Evolutionary conservation across 1,139 yeast genomes (phyloP), one percentile per base, ranked within the genome.

Genomic region (Kodamaea alishanica): DNA sequence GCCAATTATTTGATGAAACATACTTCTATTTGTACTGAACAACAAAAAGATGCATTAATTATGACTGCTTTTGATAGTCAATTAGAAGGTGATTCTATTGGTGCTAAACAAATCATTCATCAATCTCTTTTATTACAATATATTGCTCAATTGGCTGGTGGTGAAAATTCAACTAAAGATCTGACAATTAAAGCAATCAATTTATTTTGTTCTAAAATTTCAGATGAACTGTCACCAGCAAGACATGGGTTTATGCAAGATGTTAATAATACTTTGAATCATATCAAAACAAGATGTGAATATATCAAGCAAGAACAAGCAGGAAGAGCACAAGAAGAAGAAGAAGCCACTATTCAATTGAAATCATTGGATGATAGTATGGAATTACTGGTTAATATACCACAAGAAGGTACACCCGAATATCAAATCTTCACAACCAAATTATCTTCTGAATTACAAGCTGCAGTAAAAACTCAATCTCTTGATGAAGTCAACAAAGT

Each of bases 1-100:
- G 73, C 81, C 43, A 63, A 63, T 37, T 82, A 67, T 57, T 65
- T 85, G 50, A 62, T 74, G 47, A 54, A 63, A 41, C 86, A 89
- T 58, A 78, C 87, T 26, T 69, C 73, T 41, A 85, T 94, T 43
- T 79, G 90, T 40, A 78, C 79, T 3, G 90, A 85, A 49, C 81
- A 79, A 44, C 97, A 92, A 57, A 89, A 90, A 57, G 98, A 94
- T 61, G 90, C 96, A 0, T 75, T 94, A 43, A 70, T 90, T 56
- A 90, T 92, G 96, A 81, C 84, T 23, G 95, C 97, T 0, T 94
- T 92, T 59, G 96, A 92, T 52, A 69, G 73, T 39, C 89, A 89
- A 58, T 71, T 90, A 44, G 78, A 73, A 7, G 83, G 80, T 11
- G 73, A 87, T 38, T 56, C 75, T 0, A 44, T 48, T 5, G 57